A percentile compares a stretch with the other conserved stretches of the same genome.
phyloP scores from a whole-genome alignment of 2,329 filamentous ascomycete species.

The Cucurbitaria berberidis region DNA sequence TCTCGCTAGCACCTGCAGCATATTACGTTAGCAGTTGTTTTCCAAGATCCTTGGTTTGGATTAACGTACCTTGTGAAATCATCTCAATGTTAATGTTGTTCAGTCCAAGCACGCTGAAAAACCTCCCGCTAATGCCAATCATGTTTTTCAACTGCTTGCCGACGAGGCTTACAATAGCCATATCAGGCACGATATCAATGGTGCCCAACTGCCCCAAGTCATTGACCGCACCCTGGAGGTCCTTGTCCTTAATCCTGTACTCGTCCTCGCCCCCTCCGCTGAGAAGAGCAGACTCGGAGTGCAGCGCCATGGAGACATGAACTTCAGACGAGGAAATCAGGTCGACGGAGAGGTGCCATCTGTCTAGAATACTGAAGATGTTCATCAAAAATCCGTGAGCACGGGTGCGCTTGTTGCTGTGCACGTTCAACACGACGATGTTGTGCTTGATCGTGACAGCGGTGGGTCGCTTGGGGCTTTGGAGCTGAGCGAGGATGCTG shows the following conservation, averaged over 20 bases:
- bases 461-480: constrained; percentile 57
- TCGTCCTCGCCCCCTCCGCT: constrained; percentile 56
- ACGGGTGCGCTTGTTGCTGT: constrained; percentile 95
- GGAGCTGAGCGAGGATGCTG: constrained; percentile 54
- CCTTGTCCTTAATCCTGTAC: constrained; percentile 55
- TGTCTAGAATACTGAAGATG: constrained; percentile 90
- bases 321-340: constrained; percentile 96
- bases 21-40: background rate
- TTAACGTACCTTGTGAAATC: constrained; percentile 87
- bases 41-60: background rate
- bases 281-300: constrained; percentile 70
- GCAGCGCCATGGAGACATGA: constrained; percentile 95
- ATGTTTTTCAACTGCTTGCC: constrained; percentile 98
- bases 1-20: constrained; percentile 86
- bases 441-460: constrained; percentile 96
- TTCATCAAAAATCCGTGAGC: constrained; percentile 95
- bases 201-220: constrained; percentile 83
- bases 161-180: constrained; percentile 95
- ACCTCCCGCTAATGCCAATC: constrained; percentile 85
- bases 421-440: constrained; percentile 96
- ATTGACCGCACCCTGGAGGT: constrained; percentile 61
- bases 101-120: constrained; percentile 94
- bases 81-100: constrained; percentile 98
- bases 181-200: constrained; percentile 86
- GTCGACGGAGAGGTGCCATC: constrained; percentile 87